Percentiles rank a stretch among this genome's conserved stretches.
These are phyloP conservation scores for Exserohilum turcica DNA, from an alignment of 2,329 filamentous ascomycete species.

Conservation along the genomic window DNA sequence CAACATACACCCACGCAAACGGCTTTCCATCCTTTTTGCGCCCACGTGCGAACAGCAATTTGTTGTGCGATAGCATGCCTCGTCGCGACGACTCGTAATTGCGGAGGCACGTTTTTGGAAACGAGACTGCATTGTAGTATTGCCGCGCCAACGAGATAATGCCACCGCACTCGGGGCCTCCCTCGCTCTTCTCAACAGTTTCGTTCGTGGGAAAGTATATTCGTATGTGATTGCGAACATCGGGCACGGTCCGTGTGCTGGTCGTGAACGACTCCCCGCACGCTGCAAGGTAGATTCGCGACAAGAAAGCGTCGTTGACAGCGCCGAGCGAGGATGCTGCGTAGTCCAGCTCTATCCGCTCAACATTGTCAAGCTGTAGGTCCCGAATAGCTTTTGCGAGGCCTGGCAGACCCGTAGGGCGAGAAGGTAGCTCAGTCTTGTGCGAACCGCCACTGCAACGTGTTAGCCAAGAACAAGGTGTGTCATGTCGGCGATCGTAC, in stretches of 20 bases:
- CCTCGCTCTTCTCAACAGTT: slow-evolving; percentile 64
- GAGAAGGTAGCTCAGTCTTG: slow-evolving; percentile 44
- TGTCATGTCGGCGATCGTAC: slow-evolving; percentile 55
- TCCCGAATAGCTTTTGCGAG: slow-evolving; percentile 67
- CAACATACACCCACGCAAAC: slow-evolving; percentile 79
- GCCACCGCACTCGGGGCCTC: slow-evolving; percentile 67
- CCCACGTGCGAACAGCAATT: slow-evolving; percentile 60
- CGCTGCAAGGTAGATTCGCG: slow-evolving; percentile 62
- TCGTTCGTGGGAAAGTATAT: slow-evolving; percentile 43
- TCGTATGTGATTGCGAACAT: slow-evolving; percentile 28
- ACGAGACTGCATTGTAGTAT: slow-evolving; percentile 72
- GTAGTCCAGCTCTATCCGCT: slow-evolving; percentile 71
- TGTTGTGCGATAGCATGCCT: slow-evolving; percentile 86
- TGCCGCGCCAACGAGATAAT: slow-evolving; percentile 79
- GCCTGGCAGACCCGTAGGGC: slow-evolving; percentile 72
- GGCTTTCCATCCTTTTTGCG: slow-evolving; percentile 37
- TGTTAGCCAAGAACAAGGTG: slow-evolving; percentile 6
- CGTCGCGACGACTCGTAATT: slow-evolving; percentile 74
- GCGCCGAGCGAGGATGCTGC: slow-evolving; percentile 81
- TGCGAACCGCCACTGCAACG: slow-evolving; percentile 41
- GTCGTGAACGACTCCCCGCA: slow-evolving; percentile 46
- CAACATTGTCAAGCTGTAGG: slow-evolving; percentile 38
- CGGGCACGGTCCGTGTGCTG: not conserved
- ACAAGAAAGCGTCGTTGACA: slow-evolving; percentile 70
- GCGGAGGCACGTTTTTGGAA: slow-evolving; percentile 73